These are phyloP conservation scores for Rhizopogon vulgaris DNA, from an alignment of 768 basidiomycete genomes.

Conservation along the genomic window DNA sequence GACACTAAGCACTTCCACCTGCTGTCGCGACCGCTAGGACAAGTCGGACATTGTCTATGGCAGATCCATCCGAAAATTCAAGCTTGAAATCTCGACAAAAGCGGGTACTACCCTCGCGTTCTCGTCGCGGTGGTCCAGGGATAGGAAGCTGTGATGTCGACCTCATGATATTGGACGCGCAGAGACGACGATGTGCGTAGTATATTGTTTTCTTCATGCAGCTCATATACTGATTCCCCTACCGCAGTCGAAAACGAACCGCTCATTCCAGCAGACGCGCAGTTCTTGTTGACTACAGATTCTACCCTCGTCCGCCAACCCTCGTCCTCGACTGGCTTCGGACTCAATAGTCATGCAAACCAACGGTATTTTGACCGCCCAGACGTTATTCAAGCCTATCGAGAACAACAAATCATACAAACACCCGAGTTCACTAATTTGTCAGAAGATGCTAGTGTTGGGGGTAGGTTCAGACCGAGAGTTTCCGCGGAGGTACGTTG, in stretches of 20 bases:
- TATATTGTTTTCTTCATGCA: constrained; percentile 1
- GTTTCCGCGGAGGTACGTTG: constrained; percentile 62
- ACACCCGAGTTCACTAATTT: constrained; percentile 62
- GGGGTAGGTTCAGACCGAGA: constrained; percentile 66
- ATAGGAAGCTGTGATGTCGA: constrained; percentile 77
- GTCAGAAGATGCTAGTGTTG: constrained; percentile 47
- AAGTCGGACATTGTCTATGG: constrained; percentile 13
- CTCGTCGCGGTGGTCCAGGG: constrained; percentile 75
- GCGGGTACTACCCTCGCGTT: constrained; percentile 77
- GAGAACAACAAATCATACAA: constrained; percentile 66
- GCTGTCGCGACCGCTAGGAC: not conserved
- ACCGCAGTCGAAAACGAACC: constrained; percentile 62
- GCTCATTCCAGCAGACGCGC: constrained; percentile 59
- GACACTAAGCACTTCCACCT: not conserved
- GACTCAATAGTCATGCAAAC: constrained; percentile 53
- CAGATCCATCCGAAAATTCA: constrained; percentile 29
- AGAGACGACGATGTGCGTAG: constrained; percentile 67
- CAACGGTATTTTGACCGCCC: constrained; percentile 75
- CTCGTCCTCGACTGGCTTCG: constrained; percentile 27
- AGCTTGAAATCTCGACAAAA: constrained; percentile 49
- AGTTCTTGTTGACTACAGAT: constrained; percentile 72
- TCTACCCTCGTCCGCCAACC: constrained; percentile 43
- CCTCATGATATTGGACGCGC: constrained; percentile 76
- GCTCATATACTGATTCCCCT: constrained; percentile 14
- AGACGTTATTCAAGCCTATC: constrained; percentile 66